Evolutionary conservation across 306 rosid species (phyloP).

Genomic region (Dryas drummondii): DNA sequence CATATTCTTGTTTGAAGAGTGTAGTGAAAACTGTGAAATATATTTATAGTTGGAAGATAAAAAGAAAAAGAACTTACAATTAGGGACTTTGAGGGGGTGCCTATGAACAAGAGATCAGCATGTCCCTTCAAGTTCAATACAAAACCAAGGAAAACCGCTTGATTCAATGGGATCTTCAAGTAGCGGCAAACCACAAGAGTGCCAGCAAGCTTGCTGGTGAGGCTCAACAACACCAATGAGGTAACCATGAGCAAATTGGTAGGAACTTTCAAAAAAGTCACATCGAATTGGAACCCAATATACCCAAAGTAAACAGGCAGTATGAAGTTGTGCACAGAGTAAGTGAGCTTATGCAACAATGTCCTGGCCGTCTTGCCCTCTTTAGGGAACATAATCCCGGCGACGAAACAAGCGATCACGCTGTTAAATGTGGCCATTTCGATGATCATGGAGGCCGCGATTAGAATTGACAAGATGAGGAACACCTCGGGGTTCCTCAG

Average conservation of each 20-base stretch:
- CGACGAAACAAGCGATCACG: slow-evolving; percentile 51
- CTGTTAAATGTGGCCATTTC: slow-evolving; percentile 63
- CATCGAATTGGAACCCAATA: slow-evolving; percentile 74
- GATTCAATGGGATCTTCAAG: slow-evolving; percentile 62
- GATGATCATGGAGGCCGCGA: slow-evolving; percentile 55
- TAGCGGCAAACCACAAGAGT: slow-evolving; percentile 59
- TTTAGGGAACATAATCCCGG: slow-evolving; percentile 68
- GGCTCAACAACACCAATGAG: slow-evolving; percentile 58
- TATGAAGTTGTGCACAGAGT: slow-evolving; percentile 72
- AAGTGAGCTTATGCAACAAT: slow-evolving; percentile 64
- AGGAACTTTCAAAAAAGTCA: slow-evolving; percentile 29
- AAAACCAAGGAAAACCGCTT: slow-evolving; percentile 76
- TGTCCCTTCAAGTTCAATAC: slow-evolving; percentile 78
- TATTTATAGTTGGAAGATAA: too few species aligned
- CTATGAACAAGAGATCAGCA: slow-evolving; percentile 83
- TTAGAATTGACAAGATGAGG: slow-evolving; percentile 50
- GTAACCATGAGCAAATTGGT: slow-evolving; percentile 11
- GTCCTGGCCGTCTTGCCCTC: slow-evolving; percentile 90
- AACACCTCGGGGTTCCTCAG: slow-evolving; percentile 64
- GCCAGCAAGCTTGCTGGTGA: slow-evolving; percentile 72
- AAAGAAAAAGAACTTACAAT: slow-evolving; percentile 42
- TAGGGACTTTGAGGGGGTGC: slow-evolving; percentile 50
- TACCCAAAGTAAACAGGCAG: slow-evolving; percentile 88
- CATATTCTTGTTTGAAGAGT: too few species aligned
- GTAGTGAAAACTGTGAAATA: background rate